phyloP scores from a whole-genome alignment of 371 early-diverging fungal species.

The Dentiscutata heterogama region DNA sequence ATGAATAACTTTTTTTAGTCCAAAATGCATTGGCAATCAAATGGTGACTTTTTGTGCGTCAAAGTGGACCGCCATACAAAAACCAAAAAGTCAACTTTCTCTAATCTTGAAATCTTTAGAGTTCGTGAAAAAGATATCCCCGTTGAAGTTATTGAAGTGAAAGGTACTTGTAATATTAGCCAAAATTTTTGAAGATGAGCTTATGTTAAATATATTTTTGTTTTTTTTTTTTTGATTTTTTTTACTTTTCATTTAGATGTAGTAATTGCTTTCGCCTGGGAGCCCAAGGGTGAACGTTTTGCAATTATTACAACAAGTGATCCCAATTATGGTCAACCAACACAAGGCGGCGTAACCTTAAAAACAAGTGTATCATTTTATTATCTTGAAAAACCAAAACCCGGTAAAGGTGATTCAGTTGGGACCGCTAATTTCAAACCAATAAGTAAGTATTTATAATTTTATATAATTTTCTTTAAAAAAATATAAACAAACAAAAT shows the following conservation, averaged over 20 bases:
- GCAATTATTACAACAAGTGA: conserved; percentile 85
- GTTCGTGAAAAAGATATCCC: conserved; percentile 93
- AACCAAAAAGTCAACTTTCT: conserved; percentile 91
- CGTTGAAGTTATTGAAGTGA: conserved; percentile 93
- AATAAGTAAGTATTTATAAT: conserved; percentile 57
- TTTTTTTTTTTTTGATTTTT: background rate
- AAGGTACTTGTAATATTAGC: conserved; percentile 51
- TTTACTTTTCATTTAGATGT: conserved; percentile 58
- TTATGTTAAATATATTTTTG: background rate
- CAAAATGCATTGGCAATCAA: conserved; percentile 93
- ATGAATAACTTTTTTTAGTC: conserved; percentile 56
- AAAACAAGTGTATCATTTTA: conserved; percentile 89
- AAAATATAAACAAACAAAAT: background rate
- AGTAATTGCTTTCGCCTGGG: conserved; percentile 91
- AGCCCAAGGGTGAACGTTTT: conserved; percentile 91
- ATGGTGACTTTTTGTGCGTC: conserved; percentile 92
- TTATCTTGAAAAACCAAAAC: conserved; percentile 75
- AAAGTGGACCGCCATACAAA: conserved; percentile 92
- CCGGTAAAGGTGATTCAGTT: conserved; percentile 64
- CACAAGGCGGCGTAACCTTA: conserved; percentile 64
- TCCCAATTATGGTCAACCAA: conserved; percentile 64
- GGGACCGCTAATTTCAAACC: conserved; percentile 69
- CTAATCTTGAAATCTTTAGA: conserved; percentile 96
- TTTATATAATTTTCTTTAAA: background rate
- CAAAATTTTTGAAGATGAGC: background rate